A percentile compares a stretch with the other conserved stretches of the same genome.
Evolutionary conservation across 2,329 filamentous ascomycete genomes (phyloP).

Genomic region (Talaromyces sp.): DNA sequence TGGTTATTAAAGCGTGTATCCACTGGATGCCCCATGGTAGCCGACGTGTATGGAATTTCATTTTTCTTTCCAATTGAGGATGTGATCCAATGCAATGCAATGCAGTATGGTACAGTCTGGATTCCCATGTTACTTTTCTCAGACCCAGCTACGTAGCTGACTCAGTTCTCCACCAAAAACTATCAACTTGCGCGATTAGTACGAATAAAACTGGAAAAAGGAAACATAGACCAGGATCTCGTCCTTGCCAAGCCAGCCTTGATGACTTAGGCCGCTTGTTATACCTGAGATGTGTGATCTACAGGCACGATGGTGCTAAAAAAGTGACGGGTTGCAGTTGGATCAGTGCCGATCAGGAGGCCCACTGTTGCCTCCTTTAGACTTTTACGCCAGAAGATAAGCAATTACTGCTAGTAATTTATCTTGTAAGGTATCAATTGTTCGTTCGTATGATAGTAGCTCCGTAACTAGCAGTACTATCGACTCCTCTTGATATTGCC

Average conservation of each 20-base stretch:
- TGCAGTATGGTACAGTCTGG: neutral
- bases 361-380: neutral
- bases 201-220: neutral
- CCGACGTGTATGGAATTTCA: neutral
- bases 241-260: slow-evolving; percentile 7
- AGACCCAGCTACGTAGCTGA: neutral
- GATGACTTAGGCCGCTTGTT: neutral
- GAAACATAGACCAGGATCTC: neutral
- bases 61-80: neutral
- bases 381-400: slow-evolving; percentile 3
- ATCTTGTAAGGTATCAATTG: neutral
- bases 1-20: neutral
- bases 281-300: slow-evolving; percentile 12
- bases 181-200: neutral
- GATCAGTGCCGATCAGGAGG: neutral
- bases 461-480: neutral
- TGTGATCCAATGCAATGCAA: slow-evolving; percentile 14
- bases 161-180: neutral
- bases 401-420: neutral
- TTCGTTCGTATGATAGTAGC: neutral
- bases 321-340: slow-evolving; percentile 1
- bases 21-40: neutral
- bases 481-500: neutral
- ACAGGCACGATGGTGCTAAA: slow-evolving; percentile 15
- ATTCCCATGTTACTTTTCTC: neutral